Percentiles rank a stretch among this genome's conserved stretches.
phyloP scores from a whole-genome alignment of 345 rosid species.

The Lepidium didymum region DNA sequence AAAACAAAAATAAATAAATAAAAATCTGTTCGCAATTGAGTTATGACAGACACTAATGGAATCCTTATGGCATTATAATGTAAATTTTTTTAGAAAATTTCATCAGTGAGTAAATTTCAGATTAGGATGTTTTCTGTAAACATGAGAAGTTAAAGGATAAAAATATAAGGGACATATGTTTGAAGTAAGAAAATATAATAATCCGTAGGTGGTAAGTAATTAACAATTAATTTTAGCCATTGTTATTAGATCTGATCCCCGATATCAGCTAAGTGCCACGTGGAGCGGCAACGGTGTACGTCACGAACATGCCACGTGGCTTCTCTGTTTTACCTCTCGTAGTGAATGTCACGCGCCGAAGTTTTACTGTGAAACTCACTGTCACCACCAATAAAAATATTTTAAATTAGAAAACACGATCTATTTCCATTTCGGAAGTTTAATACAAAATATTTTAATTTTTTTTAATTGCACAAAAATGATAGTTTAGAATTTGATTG shows the following conservation, averaged over 20 bases:
- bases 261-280: constrained; percentile 8
- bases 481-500: no score
- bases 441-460: no score
- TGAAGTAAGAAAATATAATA: neutral
- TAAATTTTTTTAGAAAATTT: neutral
- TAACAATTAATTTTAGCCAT: neutral
- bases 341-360: constrained; percentile 1
- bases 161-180: neutral
- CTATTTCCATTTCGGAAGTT: no score
- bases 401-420: no score
- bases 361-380: neutral
- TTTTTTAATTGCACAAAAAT: no score
- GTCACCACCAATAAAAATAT: neutral
- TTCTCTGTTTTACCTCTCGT: neutral
- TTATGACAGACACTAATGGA: neutral
- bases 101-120: neutral
- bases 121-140: neutral
- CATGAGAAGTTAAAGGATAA: neutral
- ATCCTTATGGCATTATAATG: no score
- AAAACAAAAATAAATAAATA: no score
- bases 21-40: no score
- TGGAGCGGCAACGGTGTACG: constrained; percentile 12
- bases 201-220: neutral
- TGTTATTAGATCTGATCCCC: neutral
- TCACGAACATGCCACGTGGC: neutral